Conservation (phyloP, 352 stramenopile genomes). For the Plasmopara halstedii region DNA sequence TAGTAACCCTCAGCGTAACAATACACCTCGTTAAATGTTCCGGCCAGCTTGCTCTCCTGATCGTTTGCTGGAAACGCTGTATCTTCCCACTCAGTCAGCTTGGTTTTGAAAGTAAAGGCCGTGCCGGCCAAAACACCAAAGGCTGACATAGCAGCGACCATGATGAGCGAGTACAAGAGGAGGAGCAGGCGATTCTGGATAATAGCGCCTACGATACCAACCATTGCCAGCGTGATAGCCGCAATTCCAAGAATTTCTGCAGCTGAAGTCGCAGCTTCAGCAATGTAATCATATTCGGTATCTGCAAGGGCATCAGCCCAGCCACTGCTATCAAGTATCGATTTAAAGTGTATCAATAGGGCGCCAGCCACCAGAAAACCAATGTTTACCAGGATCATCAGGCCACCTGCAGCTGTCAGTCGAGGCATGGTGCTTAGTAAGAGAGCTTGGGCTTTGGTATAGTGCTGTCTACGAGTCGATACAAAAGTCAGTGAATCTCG, state of each 20-base stretch:
- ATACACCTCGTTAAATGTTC: constrained; percentile 76
- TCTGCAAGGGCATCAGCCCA: constrained; percentile 69
- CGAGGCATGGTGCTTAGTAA: constrained; percentile 10
- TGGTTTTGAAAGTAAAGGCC: constrained; percentile 64
- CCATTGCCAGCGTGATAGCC: constrained; percentile 47
- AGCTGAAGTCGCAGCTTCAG: constrained; percentile 32
- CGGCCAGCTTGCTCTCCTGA: constrained; percentile 49
- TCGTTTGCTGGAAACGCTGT: constrained; percentile 41
- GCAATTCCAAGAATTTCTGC: constrained; percentile 45
- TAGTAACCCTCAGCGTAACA: constrained; percentile 80
- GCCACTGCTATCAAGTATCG: constrained; percentile 44
- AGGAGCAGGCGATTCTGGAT: constrained; percentile 63
- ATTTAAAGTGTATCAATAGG: constrained; percentile 58
- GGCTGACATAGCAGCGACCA: constrained; percentile 60
- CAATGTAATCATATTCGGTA: constrained; percentile 57
- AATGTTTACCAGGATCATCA: constrained; percentile 75
- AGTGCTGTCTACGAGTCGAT: not conserved
- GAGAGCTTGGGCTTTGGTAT: constrained; percentile 2
- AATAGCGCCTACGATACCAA: constrained; percentile 60
- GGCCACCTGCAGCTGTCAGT: constrained; percentile 35
- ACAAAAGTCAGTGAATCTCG: not conserved
- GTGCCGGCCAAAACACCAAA: constrained; percentile 66
- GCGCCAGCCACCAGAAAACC: constrained; percentile 55
- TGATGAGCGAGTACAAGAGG: constrained; percentile 61
- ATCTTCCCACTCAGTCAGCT: constrained; percentile 52